These are phyloP conservation scores for Colletotrichum kahawae DNA, from an alignment of 2,329 filamentous ascomycete species.

Conservation along the genomic window DNA sequence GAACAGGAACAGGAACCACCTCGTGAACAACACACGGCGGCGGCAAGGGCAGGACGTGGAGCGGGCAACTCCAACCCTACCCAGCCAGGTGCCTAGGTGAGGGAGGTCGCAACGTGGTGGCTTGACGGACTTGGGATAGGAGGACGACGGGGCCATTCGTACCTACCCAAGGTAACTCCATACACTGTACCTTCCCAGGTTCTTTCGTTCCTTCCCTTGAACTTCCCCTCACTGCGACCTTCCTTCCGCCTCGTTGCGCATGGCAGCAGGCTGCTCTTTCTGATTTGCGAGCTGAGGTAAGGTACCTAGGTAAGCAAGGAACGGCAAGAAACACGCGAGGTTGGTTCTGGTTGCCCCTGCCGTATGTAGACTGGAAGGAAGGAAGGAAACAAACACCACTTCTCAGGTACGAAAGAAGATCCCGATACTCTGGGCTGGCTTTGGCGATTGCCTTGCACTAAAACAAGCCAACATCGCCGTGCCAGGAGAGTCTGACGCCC, in stretches of 20 bases:
- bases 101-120: conserved; percentile 9
- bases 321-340: background rate
- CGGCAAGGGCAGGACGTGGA: background rate
- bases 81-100: background rate
- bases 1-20: background rate
- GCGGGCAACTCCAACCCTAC: background rate
- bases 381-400: background rate
- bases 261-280: background rate
- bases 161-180: no score
- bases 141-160: background rate
- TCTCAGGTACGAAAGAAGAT: background rate
- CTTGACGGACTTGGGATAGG: background rate
- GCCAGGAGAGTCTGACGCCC: background rate
- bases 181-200: background rate
- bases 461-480: conserved; percentile 3
- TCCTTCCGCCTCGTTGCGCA: background rate
- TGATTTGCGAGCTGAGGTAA: background rate
- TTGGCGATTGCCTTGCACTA: background rate
- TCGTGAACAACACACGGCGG: background rate
- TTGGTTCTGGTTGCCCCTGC: background rate
- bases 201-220: background rate
- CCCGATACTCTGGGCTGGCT: background rate
- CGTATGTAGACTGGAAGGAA: background rate
- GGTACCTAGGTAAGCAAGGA: no score
- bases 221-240: background rate